A percentile compares a stretch with the other conserved stretches of the same genome.
Evolutionary conservation across 2,329 filamentous ascomycete genomes (phyloP).

Genomic region (Diplodia mutila): DNA sequence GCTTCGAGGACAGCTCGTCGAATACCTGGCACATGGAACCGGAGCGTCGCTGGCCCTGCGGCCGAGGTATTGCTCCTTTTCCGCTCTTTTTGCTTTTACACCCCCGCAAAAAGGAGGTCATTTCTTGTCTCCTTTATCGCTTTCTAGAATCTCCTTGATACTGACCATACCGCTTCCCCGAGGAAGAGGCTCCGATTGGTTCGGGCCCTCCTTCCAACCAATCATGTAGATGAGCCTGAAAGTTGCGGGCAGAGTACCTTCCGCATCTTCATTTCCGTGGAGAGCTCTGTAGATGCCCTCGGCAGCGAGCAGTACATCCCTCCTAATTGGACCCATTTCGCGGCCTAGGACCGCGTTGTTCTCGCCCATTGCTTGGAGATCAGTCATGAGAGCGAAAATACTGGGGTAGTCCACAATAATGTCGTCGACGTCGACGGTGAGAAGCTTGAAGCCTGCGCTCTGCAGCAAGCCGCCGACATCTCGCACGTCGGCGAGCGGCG

Average conservation of each 20-base stretch:
- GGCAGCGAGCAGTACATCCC: slow-evolving; percentile 83
- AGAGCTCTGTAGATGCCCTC: slow-evolving; percentile 87
- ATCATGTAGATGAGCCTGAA: slow-evolving; percentile 99
- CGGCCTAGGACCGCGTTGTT: slow-evolving; percentile 85
- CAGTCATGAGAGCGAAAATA: slow-evolving; percentile 86
- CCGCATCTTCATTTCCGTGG: slow-evolving; percentile 68
- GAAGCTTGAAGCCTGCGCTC: slow-evolving; percentile 87
- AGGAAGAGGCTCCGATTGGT: slow-evolving; percentile 77
- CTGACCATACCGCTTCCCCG: slow-evolving; percentile 86
- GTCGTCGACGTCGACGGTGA: slow-evolving; percentile 97
- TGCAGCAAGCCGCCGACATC: slow-evolving; percentile 88
- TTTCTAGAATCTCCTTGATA: slow-evolving; percentile 77
- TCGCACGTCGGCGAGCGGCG: slow-evolving; percentile 86
- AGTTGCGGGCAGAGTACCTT: slow-evolving; percentile 74
- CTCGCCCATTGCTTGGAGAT: slow-evolving; percentile 96
- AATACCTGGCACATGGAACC: background rate
- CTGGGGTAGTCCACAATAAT: slow-evolving; percentile 94
- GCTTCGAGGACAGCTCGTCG: background rate
- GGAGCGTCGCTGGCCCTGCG: background rate
- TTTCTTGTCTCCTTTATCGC: slow-evolving; percentile 19
- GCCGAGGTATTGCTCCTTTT: background rate
- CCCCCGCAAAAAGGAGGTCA: background rate
- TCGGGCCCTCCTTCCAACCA: slow-evolving; percentile 86
- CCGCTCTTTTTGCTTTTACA: background rate
- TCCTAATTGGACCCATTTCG: slow-evolving; percentile 73